Evolutionary conservation across 345 rosid species (phyloP), one percentile per base, ranked within the genome.

Genomic region (Citrus trifoliata): DNA sequence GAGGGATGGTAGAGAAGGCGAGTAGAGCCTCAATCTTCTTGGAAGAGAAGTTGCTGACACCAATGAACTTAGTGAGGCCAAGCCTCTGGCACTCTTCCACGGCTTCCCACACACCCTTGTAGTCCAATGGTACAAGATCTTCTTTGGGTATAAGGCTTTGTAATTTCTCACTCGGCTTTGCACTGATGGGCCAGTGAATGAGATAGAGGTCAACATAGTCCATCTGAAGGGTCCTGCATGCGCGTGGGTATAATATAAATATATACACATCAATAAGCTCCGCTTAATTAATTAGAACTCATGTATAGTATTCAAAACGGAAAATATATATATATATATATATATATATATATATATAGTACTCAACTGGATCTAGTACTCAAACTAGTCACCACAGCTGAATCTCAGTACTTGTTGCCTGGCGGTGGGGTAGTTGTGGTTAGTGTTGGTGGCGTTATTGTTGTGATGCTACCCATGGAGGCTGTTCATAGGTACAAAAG

Each of bases 41-140:
- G 70, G 62, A 51, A 24, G 79, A 68, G 76, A 78, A 82, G 62
- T 82, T 82, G 79, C 76, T 74, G 46, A 78, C 76, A 62, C 83
- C 79, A 13, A 83, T 76, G 40, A 71, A 6, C 55, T 63, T 79
- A 1, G 83, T 56, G 51, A 83, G 80, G 65, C 80, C 78, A 76
- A 72, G 76, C 64, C 61, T 71, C 33, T 4, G 80, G 53, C 81
- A 73, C 25, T 80, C 85, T 55, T 82, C 81, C 81, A 78, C 78
- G 78, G 58, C 79, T 5, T 33, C 74, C 80, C 83, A 81, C 1
- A 77, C 78, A 28, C 65, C 8, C 73, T 77, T 62, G 51, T 59
- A 77, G 53, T 78, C 63, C 79, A 82, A 40, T 3, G 75, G 71
- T 6, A 73, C 2, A n/a, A 33, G 38, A 22, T 82, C 60, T 18